Evolutionary conservation across 2,329 filamentous ascomycete species (phyloP), one percentile per base, ranked within the genome.

Genomic region (Penicillium thymicola): DNA sequence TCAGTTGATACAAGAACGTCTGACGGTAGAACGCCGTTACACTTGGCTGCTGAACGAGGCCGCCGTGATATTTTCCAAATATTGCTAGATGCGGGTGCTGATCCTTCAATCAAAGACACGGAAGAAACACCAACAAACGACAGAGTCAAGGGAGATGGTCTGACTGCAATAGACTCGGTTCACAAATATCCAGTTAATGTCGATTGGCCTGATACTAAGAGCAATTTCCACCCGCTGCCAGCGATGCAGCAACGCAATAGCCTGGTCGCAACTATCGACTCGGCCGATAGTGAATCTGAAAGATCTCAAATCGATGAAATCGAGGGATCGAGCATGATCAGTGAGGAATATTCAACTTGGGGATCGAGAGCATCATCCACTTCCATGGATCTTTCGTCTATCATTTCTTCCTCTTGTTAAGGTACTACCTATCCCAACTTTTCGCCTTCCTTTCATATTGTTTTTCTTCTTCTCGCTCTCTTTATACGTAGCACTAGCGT

Each of bases 21-120:
- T 0, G 64, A 70, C 1, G 67, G 67, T 0, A 66, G 65, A 18
- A 66, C 67, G 3, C 37, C 67, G 2, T 57, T 70, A 4, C 67
- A 69, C 21, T 54, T 70, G 0, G 67, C 68, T 2, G 68, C 64
- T 6, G 68, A 70, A 23, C 63, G 67, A 4, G 67, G 67, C 0
- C 65, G 65, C 10, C 60, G 70, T 5, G 5, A 55, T 7, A 52
- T 71, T 10, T 70, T 70, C 41, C 58, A 56, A 3, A 47, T 64
- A 1, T 21, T 72, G 0, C 47, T 70, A 0, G 63, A 64, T 21
- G 60, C 67, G 0, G 68, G 70, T 1, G 68, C 69, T 0, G 70
- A 72, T 52, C 7, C 49, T 2, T 56, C 58, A 14, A 46, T 68
- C 1, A 53, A 68, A 32, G 34, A 43, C n/a, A 0, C 42, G 3